These are phyloP conservation scores for Scleromitrula shiraiana DNA, from an alignment of 2,329 filamentous ascomycete genomes.

Conservation along the genomic window DNA sequence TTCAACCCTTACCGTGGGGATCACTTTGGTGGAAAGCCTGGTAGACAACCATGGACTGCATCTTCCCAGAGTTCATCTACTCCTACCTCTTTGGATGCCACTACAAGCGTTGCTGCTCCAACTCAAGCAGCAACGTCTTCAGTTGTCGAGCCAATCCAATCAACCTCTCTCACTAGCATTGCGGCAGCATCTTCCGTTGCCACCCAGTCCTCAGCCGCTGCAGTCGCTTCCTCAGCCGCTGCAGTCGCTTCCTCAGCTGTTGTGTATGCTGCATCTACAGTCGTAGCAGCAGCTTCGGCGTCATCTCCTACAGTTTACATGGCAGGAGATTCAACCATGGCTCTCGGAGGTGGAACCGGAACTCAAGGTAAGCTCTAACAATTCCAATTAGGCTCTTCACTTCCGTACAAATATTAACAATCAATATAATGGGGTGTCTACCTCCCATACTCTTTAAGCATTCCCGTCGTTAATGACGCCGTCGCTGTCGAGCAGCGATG, in stretches of 20 bases:
- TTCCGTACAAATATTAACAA: constrained; percentile 3
- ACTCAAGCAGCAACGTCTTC: no score
- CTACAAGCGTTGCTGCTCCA: no score
- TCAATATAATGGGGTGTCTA: constrained; percentile 53
- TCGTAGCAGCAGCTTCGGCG: background rate
- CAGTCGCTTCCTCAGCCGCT: background rate
- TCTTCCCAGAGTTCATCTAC: background rate
- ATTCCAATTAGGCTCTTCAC: no score
- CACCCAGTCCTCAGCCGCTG: no score
- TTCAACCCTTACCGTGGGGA: background rate
- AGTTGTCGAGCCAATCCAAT: background rate
- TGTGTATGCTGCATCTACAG: background rate
- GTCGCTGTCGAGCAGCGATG: constrained; percentile 60
- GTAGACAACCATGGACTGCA: background rate
- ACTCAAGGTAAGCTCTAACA: constrained; percentile 30
- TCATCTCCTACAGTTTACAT: constrained; percentile 40
- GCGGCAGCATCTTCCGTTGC: no score
- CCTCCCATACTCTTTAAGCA: constrained; percentile 42
- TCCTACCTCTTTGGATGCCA: no score
- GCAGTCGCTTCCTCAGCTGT: background rate
- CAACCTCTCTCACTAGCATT: background rate
- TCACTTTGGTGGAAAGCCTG: background rate
- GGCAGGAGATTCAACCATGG: constrained; percentile 58
- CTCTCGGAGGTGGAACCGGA: constrained; percentile 37
- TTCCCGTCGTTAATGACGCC: constrained; percentile 53